Base-by-base conservation (phyloP, 371 early-diverging fungal species). In the Mucor racemosus region DNA sequence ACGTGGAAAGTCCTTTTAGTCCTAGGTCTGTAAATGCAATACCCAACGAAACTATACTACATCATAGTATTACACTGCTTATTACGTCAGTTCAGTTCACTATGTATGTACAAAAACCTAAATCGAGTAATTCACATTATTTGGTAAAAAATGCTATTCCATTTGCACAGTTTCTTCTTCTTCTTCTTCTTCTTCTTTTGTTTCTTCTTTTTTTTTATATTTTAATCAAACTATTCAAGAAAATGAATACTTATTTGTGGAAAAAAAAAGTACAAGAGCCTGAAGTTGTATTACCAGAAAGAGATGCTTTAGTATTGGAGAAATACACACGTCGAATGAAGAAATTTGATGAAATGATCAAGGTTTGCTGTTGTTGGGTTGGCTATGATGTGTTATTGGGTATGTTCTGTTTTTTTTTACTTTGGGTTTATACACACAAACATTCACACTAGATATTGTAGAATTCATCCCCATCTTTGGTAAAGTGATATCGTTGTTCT, bases 391-490 rank as follows among this genome's bases (percentile, higher is more conserved):
- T 79, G 7, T 35, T 82, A 46, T 65, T 79, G 36, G 81, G 78
- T 77, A 55, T 31, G 26, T 13, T 26, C 15, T 33, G 54, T 5
- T 8, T 14, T n/a, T n/a, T n/a, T n/a, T n/a, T n/a, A n/a, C n/a
- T n/a, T n/a, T n/a, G n/a, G n/a, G n/a, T n/a, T n/a, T n/a, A n/a
- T 31, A 15, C 10, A 14, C 55, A 34, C 34, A 14, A 1, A 10
- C 14, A 7, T 11, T 34, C 35, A 55, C 33, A n/a, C 7, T 34
- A 5, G 1, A 3, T 35, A 14, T 15, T 5, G 33, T 68, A 78
- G 82, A 82, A 14, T 68, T 82, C 64, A 82, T 82, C 39, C 82
- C 82, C 5, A 64, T 82, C 3, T 68, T 82, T n/a, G 82, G 82
- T 14, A 82, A 82, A 64, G 68, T 77, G 4, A 78, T 82, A 33